Percentiles rank a stretch among this genome's conserved stretches.
Evolutionary conservation across 768 basidiomycete species (phyloP).

Genomic region (Coprinopsis cinerea): DNA sequence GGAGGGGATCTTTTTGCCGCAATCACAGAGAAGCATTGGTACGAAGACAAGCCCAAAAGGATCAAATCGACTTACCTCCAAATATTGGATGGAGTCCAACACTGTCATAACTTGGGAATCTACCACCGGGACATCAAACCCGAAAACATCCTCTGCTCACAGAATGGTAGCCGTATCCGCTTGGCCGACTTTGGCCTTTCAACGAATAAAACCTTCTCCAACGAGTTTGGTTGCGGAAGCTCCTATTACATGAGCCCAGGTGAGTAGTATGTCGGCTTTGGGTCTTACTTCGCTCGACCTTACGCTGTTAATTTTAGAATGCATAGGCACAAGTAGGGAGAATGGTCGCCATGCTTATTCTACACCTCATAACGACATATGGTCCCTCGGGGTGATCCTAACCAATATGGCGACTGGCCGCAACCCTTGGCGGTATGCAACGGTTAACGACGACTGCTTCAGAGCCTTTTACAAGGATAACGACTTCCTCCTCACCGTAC

Average conservation of each 20-base stretch:
- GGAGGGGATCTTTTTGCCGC: slow-evolving; percentile 68
- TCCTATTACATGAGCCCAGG: slow-evolving; percentile 69
- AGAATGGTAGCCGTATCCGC: slow-evolving; percentile 45
- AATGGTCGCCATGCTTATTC: slow-evolving; percentile 42
- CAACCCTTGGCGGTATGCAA: slow-evolving; percentile 74
- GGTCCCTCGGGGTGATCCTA: slow-evolving; percentile 76
- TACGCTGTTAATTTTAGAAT: slow-evolving; percentile 36
- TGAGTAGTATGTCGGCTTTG: slow-evolving; percentile 22
- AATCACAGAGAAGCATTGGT: slow-evolving; percentile 53
- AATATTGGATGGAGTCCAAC: slow-evolving; percentile 71
- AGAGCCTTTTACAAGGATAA: slow-evolving; percentile 54
- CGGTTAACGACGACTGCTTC: slow-evolving; percentile 62
- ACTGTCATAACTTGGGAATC: slow-evolving; percentile 65
- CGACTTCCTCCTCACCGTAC: slow-evolving; percentile 56
- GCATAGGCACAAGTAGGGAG: slow-evolving; percentile 32
- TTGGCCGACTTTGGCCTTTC: slow-evolving; percentile 80
- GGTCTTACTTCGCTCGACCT: slow-evolving; percentile 11
- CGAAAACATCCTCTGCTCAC: slow-evolving; percentile 66
- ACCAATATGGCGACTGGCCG: slow-evolving; percentile 76
- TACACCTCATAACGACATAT: slow-evolving; percentile 61
- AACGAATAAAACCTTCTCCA: slow-evolving; percentile 37
- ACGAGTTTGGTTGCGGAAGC: slow-evolving; percentile 54
- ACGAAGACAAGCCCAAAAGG: slow-evolving; percentile 51
- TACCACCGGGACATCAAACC: slow-evolving; percentile 89
- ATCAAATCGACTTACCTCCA: slow-evolving; percentile 71